These are phyloP conservation scores for Rhododendron griersonianum DNA, from an alignment of 148 eudicot genomes.

Conservation along the genomic window DNA sequence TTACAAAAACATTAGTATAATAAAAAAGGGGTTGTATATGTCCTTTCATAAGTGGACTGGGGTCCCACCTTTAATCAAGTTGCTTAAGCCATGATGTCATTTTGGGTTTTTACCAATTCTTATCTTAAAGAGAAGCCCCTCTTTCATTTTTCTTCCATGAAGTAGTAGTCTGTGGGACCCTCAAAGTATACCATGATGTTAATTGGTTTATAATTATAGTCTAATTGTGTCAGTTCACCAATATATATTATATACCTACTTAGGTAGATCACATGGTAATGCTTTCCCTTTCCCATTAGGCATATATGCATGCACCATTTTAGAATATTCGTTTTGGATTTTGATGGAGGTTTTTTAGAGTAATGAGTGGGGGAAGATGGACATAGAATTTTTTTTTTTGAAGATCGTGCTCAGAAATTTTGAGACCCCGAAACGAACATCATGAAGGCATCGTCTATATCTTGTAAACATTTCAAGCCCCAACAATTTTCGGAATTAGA, in stretches of 20 bases:
- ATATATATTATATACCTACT: not conserved
- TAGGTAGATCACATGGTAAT: not conserved
- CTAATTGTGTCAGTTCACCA: not conserved
- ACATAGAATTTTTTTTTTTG: too few relatives aligned
- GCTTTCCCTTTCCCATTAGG: not conserved
- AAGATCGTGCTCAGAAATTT: fast-evolving
- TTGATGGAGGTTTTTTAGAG: too few relatives aligned
- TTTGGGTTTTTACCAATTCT: conserved; percentile 3
- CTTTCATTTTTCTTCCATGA: not conserved
- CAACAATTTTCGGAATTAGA: not conserved
- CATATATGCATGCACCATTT: too few relatives aligned
- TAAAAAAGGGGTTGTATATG: not conserved
- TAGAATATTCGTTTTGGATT: too few relatives aligned
- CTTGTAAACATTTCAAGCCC: not conserved
- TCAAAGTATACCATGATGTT: not conserved
- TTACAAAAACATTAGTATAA: not conserved
- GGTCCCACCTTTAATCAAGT: conserved; percentile 9
- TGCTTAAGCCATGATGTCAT: conserved; percentile 11
- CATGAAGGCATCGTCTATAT: too few relatives aligned
- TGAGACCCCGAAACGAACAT: too few relatives aligned
- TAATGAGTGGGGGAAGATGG: too few relatives aligned
- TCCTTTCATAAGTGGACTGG: not conserved
- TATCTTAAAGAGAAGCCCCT: not conserved
- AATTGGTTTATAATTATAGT: not conserved
- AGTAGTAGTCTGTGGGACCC: not conserved